Conservation (phyloP, 2,329 filamentous ascomycete species). For the Microascus cirrosus region DNA sequence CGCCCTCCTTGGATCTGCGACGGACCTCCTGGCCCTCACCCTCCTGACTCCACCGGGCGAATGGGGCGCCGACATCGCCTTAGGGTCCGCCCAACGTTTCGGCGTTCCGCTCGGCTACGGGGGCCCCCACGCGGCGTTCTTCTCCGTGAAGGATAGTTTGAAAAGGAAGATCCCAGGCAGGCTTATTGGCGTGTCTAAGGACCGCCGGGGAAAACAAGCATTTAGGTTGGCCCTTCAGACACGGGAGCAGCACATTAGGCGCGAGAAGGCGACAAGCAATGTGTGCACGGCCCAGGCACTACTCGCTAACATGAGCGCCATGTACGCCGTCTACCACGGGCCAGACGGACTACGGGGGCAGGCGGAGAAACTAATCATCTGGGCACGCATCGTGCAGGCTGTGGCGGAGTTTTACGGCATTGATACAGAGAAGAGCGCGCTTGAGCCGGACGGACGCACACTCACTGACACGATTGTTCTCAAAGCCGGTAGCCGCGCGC, state of each 20-base stretch:
- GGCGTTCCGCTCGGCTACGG: conserved; percentile 88
- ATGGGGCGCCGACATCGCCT: conserved; percentile 90
- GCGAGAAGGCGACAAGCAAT: conserved; percentile 96
- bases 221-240: conserved; percentile 83
- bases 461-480: conserved; percentile 78
- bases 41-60: conserved; percentile 82
- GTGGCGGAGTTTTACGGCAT: conserved; percentile 53
- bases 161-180: conserved; percentile 92
- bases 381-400: conserved; percentile 58
- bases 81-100: conserved; percentile 84
- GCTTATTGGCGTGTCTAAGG: conserved; percentile 83
- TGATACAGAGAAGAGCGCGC: conserved; percentile 46
- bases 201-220: conserved; percentile 70
- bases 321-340: conserved; percentile 92
- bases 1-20: conserved; percentile 75
- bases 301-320: conserved; percentile 88
- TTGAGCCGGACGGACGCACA: conserved; percentile 42
- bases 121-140: conserved; percentile 94
- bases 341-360: conserved; percentile 74
- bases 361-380: conserved; percentile 64
- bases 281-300: conserved; percentile 93
- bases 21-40: conserved; percentile 80
- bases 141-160: conserved; percentile 80
- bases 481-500: conserved; percentile 37
- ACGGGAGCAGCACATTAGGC: conserved; percentile 87